A percentile compares a stretch with the other conserved stretches of the same genome.
phyloP scores from a whole-genome alignment of 2,329 filamentous ascomycete genomes.

The Penicillium polonicum region DNA sequence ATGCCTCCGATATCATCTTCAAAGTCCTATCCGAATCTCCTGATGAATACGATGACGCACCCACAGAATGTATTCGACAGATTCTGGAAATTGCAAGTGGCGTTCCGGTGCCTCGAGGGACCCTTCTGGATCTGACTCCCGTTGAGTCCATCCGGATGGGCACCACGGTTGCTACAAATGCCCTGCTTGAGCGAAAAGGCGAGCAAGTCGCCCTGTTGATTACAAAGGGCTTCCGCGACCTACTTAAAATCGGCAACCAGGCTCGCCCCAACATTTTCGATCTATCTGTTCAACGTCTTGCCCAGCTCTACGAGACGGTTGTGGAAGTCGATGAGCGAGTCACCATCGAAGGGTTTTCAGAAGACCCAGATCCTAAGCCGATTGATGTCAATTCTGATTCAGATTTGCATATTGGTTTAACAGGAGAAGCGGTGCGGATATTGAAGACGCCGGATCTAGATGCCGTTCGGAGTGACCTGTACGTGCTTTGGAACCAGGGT shows the following conservation, averaged over 20 bases:
- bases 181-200: slow-evolving; percentile 79
- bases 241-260: slow-evolving; percentile 73
- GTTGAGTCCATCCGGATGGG: slow-evolving; percentile 68
- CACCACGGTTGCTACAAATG: slow-evolving; percentile 89
- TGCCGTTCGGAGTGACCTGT: slow-evolving; percentile 54
- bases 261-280: slow-evolving; percentile 84
- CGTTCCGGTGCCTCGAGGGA: background rate
- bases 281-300: slow-evolving; percentile 76
- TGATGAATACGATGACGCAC: slow-evolving; percentile 42
- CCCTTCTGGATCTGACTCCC: background rate
- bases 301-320: slow-evolving; percentile 74
- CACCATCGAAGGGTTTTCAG: slow-evolving; percentile 23
- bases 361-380: slow-evolving; percentile 59
- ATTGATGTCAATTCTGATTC: slow-evolving; percentile 53
- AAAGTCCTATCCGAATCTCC: slow-evolving; percentile 34
- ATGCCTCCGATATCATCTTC: slow-evolving; percentile 24
- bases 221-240: slow-evolving; percentile 66
- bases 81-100: slow-evolving; percentile 53
- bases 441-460: slow-evolving; percentile 58
- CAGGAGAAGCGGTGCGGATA: slow-evolving; percentile 64
- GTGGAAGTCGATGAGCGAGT: slow-evolving; percentile 81
- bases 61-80: slow-evolving; percentile 80
- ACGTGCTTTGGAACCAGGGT: slow-evolving; percentile 59
- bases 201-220: slow-evolving; percentile 81
- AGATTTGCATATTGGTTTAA: slow-evolving; percentile 18